Base-by-base conservation (phyloP, 2,329 filamentous ascomycete species). In the Dactylonectria estremocensis region DNA sequence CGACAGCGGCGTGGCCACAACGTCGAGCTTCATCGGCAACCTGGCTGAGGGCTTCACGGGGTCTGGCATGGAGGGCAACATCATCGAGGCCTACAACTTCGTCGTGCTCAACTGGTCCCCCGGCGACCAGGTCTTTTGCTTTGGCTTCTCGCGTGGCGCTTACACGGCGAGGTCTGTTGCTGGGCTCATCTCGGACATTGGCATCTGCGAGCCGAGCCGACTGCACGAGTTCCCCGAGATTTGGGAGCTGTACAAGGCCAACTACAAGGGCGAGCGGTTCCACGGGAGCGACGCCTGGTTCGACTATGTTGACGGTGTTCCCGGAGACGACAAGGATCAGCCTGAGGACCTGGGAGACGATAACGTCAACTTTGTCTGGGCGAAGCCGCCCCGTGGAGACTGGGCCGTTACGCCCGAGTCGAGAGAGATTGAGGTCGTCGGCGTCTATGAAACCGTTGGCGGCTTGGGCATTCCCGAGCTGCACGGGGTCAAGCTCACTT, bases 161-260 rank as follows among this genome's bases (percentile, higher is more conserved):
- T 81, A 80, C 61, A 81, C 80, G 0, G 80, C 79, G n/a, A 79
- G 80, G 11, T 78, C 79, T 1, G 75, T 81, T 4, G 76, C 79
- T 3, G 74, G 74, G 13, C 73, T 76, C 14, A 68, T 79, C 33
- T 74, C 72, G 18, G 71, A 76, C 37, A 70, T 78, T 54, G 76
- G 77, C 7, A 65, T 79, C 59, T 67, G 78, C 53, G 68, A 73
- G 20, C 76, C 73, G 14, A 57, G 63, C 13, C 74, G 72, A 5
- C 57, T 78, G 16, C 73, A 77, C n/a, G 69, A 76, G 14, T 76
- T 78, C 37, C 73, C 69, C 16, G 64, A 72, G 16, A 60, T 76
- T 22, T 76, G 73, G 33, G 68, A 72, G 18, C 65, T 74, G 6
- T 76, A 76, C 57, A 73, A 76, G 55, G 68, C 67, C 43, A 71